Evolutionary conservation across 2,329 filamentous ascomycete species (phyloP), one percentile per base, ranked within the genome.

Genomic region (Zymoseptoria passerinii): DNA sequence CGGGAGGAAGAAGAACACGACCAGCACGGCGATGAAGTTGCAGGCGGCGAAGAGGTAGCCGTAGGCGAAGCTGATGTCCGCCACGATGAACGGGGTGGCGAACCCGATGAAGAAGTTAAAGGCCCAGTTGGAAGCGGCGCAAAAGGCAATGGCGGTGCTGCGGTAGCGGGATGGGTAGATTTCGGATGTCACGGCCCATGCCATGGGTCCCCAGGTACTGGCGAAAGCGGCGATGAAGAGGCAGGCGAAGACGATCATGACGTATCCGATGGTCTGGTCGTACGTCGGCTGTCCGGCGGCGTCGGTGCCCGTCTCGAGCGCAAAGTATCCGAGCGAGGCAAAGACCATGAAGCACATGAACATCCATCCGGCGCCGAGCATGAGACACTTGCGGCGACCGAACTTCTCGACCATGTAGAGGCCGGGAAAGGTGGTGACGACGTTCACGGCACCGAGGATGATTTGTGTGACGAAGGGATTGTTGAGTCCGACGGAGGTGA

Each of bases 201-300:
- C 83, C 55, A 83, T 80, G 1, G 84, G 85, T 19, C 84, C 85
- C 85, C 85, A 88, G 1, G 84, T 87, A 0, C 81, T 85, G 2
- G 84, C 84, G 59, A 84, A 87, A 1, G 78, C 82, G 0, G 84
- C 76, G 63, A 86, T 85, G 68, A 85, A 86, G 52, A 88, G 75
- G 66, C 84, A 87, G 0, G 84, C 84, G 69, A 87, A 87, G 57
- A 84, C 78, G 49, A 88, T 85, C 62, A 87, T 81, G 40, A 80
- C 79, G 8, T 80, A 76, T n/a, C 84, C 84, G 8, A 81, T 76
- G 0, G 65, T 61, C 6, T 71, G 68, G 1, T 72, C 74, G 10
- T 66, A 68, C 2, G 64, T 59, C 1, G 71, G 72, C 16, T 51
- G 50, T 9, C 59, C 59, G 6, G 56, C 27, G 1, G 40, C 53